These are phyloP conservation scores for Aspergillus glaucus DNA, from an alignment of 2,329 filamentous ascomycete species.

Conservation along the genomic window DNA sequence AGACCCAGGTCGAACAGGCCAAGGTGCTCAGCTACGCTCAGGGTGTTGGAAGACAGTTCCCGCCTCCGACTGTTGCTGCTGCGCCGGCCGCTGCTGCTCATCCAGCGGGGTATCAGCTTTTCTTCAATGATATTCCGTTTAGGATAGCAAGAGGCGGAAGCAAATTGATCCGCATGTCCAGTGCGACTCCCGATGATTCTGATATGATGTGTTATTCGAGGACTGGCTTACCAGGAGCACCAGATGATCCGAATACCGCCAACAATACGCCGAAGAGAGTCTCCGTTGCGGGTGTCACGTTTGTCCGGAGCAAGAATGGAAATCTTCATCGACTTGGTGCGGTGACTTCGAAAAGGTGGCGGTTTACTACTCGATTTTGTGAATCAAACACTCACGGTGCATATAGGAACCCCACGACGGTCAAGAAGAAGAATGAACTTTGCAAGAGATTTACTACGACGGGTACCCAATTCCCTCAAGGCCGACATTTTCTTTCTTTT, in stretches of 20 bases:
- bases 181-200: conserved; percentile 45
- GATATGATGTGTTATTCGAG: conserved; percentile 5
- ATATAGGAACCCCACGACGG: conserved; percentile 36
- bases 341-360: conserved; percentile 66
- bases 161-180: conserved; percentile 68
- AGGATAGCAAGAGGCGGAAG: conserved; percentile 68
- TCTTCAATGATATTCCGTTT: conserved; percentile 67
- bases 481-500: not conserved
- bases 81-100: conserved; percentile 16
- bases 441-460: conserved; percentile 61
- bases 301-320: conserved; percentile 78
- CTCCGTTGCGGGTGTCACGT: conserved; percentile 68
- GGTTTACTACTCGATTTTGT: conserved; percentile 34
- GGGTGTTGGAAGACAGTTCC: conserved; percentile 17
- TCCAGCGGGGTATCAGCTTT: conserved; percentile 54
- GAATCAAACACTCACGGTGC: conserved; percentile 11
- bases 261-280: conserved; percentile 68
- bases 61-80: conserved; percentile 12
- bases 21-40: conserved; percentile 37
- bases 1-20: conserved; percentile 47
- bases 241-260: conserved; percentile 54
- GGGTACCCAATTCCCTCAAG: conserved; percentile 41
- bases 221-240: conserved; percentile 40
- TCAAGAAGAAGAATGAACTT: conserved; percentile 64
- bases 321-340: conserved; percentile 75